These are phyloP conservation scores for Phlebiopsis gigantea DNA, from an alignment of 768 basidiomycete genomes.

Conservation along the genomic window DNA sequence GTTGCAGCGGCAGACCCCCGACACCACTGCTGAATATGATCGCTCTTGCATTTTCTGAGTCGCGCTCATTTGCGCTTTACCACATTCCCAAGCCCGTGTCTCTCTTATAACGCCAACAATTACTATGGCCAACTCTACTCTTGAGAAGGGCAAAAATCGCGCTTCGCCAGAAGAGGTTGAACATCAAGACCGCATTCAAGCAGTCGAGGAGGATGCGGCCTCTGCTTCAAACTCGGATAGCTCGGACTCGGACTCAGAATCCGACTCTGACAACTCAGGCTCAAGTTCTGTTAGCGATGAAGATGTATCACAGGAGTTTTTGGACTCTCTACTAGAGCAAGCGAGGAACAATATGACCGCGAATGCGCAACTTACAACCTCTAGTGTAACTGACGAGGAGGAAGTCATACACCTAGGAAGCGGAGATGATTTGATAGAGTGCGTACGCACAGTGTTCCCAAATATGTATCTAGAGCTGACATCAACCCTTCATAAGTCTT, in stretches of 20 bases:
- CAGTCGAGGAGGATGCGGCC: not conserved
- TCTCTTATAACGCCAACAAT: not conserved
- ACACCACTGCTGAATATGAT: not conserved
- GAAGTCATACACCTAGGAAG: conserved; percentile 47
- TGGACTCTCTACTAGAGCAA: conserved; percentile 57
- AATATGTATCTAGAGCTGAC: not conserved
- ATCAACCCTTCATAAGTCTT: conserved; percentile 39
- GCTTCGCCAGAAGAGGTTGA: conserved; percentile 14
- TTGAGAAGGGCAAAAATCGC: conserved; percentile 41
- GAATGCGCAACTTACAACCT: conserved; percentile 12
- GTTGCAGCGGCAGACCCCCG: conserved; percentile 1
- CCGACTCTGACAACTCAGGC: conserved; percentile 24
- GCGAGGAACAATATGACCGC: conserved; percentile 45
- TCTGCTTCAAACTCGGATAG: conserved; percentile 2
- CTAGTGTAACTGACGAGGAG: conserved; percentile 33
- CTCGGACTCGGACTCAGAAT: conserved; percentile 32
- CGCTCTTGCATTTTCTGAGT: not conserved
- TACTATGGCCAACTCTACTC: conserved; percentile 13
- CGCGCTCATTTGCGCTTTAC: too few species aligned
- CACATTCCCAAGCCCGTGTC: not conserved
- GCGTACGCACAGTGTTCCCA: too few species aligned
- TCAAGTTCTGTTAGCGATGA: conserved; percentile 24
- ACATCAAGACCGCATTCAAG: not conserved
- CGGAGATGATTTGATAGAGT: conserved; percentile 19
- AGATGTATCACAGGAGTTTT: conserved; percentile 52